phyloP scores from a whole-genome alignment of 2,329 filamentous ascomycete genomes.

The Sporothrix variecibatus region DNA sequence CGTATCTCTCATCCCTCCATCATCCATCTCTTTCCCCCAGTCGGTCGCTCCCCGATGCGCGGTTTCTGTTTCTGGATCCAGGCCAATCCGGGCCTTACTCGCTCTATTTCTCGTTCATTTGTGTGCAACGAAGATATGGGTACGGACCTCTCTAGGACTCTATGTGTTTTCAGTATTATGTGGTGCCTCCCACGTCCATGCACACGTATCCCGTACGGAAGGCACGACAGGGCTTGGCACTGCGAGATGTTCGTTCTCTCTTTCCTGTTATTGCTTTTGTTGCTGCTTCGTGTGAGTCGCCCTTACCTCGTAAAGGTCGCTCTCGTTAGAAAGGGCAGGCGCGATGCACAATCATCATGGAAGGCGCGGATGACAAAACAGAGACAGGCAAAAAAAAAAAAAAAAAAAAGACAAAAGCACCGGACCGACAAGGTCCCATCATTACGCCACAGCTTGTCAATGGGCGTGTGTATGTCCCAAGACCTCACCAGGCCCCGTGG shows the following conservation, averaged over 20 bases:
- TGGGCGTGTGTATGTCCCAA: not conserved
- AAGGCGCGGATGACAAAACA: slow-evolving; percentile 2
- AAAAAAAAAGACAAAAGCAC: not conserved
- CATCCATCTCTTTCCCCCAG: not conserved
- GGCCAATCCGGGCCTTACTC: slow-evolving; percentile 19
- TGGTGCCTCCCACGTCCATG: slow-evolving; percentile 7
- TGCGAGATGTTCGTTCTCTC: not conserved
- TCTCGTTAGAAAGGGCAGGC: not conserved
- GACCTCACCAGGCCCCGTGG: not conserved
- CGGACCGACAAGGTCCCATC: not conserved
- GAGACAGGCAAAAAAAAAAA: not conserved
- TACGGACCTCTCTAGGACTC: not conserved
- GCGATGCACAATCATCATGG: not conserved
- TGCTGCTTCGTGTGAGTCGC: not conserved
- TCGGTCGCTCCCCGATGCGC: not conserved
- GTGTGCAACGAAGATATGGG: slow-evolving; percentile 8
- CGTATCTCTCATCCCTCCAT: slow-evolving; percentile 1
- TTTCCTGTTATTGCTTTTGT: not conserved
- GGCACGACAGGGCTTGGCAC: not conserved
- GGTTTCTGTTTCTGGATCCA: slow-evolving; percentile 13
- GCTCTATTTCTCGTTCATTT: slow-evolving; percentile 24
- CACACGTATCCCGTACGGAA: slow-evolving; percentile 3
- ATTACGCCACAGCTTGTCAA: slow-evolving; percentile 6
- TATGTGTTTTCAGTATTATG: not conserved
- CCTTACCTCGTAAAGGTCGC: not conserved